These are phyloP conservation scores for Ascochyta clinopodiicola DNA, from an alignment of 2,329 filamentous ascomycete species.

Conservation along the genomic window DNA sequence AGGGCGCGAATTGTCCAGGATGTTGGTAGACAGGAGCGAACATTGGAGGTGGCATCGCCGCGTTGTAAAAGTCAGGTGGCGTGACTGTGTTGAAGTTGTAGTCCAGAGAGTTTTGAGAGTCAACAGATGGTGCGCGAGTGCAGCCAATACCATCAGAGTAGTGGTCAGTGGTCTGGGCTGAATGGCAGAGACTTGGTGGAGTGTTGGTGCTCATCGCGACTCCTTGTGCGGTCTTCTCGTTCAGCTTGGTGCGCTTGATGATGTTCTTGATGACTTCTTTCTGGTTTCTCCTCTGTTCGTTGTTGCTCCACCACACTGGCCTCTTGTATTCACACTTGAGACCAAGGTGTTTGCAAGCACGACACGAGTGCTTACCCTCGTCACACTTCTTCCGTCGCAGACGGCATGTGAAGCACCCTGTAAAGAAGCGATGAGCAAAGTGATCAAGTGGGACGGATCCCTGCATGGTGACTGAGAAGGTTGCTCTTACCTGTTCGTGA, in stretches of 20 bases:
- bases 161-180: slow-evolving; percentile 79
- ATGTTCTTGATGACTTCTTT: slow-evolving; percentile 97
- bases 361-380: slow-evolving; percentile 69
- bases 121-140: slow-evolving; percentile 77
- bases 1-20: slow-evolving; percentile 73
- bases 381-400: slow-evolving; percentile 74
- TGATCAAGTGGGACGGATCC: slow-evolving; percentile 42
- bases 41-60: slow-evolving; percentile 63
- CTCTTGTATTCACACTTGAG: slow-evolving; percentile 95
- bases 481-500: slow-evolving; percentile 85
- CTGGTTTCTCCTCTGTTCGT: slow-evolving; percentile 80
- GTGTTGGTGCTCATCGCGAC: slow-evolving; percentile 62
- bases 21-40: slow-evolving; percentile 54
- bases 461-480: slow-evolving; percentile 42
- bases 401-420: slow-evolving; percentile 72
- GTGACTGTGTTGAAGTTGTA: slow-evolving; percentile 70
- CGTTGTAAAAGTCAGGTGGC: slow-evolving; percentile 63
- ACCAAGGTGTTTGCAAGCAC: slow-evolving; percentile 73
- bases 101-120: slow-evolving; percentile 74
- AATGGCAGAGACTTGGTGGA: slow-evolving; percentile 81
- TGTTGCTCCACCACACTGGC: slow-evolving; percentile 97
- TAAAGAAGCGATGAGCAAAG: slow-evolving; percentile 45
- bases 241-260: slow-evolving; percentile 95
- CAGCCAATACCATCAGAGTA: slow-evolving; percentile 74
- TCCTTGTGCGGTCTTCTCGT: slow-evolving; percentile 75